Evolutionary conservation across 2,329 filamentous ascomycete species (phyloP).

Genomic region (Leptographium procerum): DNA sequence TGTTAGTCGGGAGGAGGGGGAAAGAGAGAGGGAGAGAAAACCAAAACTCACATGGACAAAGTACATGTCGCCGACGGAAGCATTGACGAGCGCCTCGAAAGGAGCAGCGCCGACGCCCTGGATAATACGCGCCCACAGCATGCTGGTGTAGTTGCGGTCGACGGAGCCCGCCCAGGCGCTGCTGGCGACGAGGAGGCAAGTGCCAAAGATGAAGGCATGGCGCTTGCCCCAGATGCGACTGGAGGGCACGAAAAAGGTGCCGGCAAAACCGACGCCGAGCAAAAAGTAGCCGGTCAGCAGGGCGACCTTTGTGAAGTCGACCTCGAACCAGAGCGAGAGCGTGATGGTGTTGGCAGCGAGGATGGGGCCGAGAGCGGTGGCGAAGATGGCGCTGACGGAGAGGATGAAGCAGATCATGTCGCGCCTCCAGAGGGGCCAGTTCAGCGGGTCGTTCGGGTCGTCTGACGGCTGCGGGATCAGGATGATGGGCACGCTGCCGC

Average conservation of each 20-base stretch:
- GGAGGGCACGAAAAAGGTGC: constrained; percentile 76
- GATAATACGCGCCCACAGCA: constrained; percentile 69
- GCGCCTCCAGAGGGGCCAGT: constrained; percentile 77
- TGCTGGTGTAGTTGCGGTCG: constrained; percentile 54
- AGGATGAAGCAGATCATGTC: constrained; percentile 71
- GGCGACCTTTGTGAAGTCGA: constrained; percentile 63
- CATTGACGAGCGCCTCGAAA: constrained; percentile 83
- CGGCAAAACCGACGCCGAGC: constrained; percentile 68
- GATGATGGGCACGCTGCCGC: constrained; percentile 57
- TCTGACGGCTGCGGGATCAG: constrained; percentile 79
- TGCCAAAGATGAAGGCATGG: constrained; percentile 73
- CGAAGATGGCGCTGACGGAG: constrained; percentile 71
- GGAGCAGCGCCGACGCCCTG: constrained; percentile 82
- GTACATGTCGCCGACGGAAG: constrained; percentile 79
- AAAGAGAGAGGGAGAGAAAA: not conserved
- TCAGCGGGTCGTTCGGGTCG: constrained; percentile 79
- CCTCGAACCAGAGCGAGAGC: constrained; percentile 53
- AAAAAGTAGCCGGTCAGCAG: constrained; percentile 81
- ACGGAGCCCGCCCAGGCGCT: constrained; percentile 69
- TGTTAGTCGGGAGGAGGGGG: not conserved
- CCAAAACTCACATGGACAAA: constrained; percentile 52
- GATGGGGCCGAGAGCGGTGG: constrained; percentile 72
- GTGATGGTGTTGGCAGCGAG: constrained; percentile 81
- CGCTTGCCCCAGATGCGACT: constrained; percentile 88
- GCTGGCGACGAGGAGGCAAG: constrained; percentile 59